Evolutionary conservation across 768 basidiomycete genomes (phyloP).

Genomic region (Mycena chlorophos): DNA sequence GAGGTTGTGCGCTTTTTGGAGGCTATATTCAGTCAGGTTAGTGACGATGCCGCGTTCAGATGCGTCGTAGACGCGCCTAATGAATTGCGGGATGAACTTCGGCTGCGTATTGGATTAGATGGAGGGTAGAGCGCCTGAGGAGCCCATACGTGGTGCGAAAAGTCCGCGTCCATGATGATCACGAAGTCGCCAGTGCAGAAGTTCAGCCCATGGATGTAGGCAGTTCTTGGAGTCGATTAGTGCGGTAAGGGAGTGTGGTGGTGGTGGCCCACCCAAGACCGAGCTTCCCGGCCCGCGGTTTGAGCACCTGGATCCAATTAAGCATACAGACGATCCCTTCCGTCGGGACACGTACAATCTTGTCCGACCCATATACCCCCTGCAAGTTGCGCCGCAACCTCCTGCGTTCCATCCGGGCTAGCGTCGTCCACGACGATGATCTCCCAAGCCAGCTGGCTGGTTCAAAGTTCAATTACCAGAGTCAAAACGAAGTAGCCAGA

Average conservation of each 20-base stretch:
- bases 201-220: conserved; percentile 89
- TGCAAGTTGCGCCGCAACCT: conserved; percentile 80
- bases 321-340: neutral
- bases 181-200: conserved; percentile 91
- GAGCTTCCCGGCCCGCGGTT: conserved; percentile 86
- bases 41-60: conserved; percentile 1
- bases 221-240: conserved; percentile 58
- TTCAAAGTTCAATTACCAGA: conserved; percentile 11
- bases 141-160: conserved; percentile 80
- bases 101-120: conserved; percentile 52
- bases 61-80: conserved; percentile 50
- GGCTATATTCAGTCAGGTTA: conserved; percentile 39
- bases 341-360: conserved; percentile 55
- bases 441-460: conserved; percentile 70
- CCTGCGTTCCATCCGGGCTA: conserved; percentile 90
- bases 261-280: conserved; percentile 67
- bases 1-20: conserved; percentile 83
- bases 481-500: conserved; percentile 10
- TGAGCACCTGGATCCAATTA: conserved; percentile 61
- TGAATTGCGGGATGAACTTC: conserved; percentile 93
- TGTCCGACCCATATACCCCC: conserved; percentile 79
- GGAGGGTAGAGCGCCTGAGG: neutral
- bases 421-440: conserved; percentile 91
- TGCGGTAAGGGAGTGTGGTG: neutral
- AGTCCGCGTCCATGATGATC: conserved; percentile 97